A percentile compares a stretch with the other conserved stretches of the same genome.
Conservation (phyloP, 2,329 filamentous ascomycete genomes). For the Fusarium cyanostomum region DNA sequence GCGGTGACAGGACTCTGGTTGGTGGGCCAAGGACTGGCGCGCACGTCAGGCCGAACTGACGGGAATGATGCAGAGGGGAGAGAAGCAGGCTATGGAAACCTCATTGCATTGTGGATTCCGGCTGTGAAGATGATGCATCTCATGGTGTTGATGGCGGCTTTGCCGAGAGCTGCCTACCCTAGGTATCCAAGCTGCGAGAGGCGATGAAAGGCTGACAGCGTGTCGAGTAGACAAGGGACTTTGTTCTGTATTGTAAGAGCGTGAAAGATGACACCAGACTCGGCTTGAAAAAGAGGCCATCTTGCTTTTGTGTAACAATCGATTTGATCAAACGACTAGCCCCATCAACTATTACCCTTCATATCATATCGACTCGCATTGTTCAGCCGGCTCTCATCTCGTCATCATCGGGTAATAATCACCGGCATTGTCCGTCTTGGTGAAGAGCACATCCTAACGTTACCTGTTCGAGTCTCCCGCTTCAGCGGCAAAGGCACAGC, state of each 20-base stretch:
- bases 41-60: conserved; percentile 36
- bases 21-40: conserved; percentile 31
- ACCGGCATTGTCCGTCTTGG: conserved; percentile 18
- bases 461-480: too few relatives aligned
- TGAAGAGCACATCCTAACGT: conserved; percentile 1
- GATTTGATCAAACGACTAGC: conserved; percentile 33
- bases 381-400: conserved; percentile 38
- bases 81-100: not conserved
- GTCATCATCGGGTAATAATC: conserved; percentile 35
- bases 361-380: conserved; percentile 17
- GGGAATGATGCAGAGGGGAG: conserved; percentile 6
- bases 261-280: conserved; percentile 19
- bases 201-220: conserved; percentile 1
- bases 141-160: conserved; percentile 4
- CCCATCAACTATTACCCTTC: conserved; percentile 32
- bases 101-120: not conserved
- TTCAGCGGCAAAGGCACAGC: too few relatives aligned
- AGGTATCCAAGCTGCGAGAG: not conserved
- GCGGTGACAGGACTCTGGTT: conserved; percentile 23
- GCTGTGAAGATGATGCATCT: conserved; percentile 13
- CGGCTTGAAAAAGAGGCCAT: conserved; percentile 7
- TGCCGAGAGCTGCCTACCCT: not conserved
- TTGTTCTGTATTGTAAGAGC: not conserved
- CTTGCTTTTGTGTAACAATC: not conserved
- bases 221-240: not conserved